Evolutionary conservation across 2,329 filamentous ascomycete genomes (phyloP).

Genomic region (Penicillium brasilianum): DNA sequence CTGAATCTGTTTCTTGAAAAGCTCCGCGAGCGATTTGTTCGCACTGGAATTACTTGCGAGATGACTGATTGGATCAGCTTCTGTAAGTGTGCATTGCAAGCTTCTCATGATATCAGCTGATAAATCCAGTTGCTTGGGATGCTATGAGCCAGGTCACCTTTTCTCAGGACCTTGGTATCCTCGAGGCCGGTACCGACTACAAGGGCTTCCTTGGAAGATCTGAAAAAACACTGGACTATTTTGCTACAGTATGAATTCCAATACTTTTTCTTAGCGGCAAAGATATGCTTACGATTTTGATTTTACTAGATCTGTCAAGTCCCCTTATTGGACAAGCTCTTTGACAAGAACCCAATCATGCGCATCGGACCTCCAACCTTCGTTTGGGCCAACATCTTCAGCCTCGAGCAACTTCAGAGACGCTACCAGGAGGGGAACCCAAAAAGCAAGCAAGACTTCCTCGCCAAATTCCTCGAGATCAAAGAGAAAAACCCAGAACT

Average conservation of each 20-base stretch:
- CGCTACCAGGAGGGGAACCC: slow-evolving; percentile 12
- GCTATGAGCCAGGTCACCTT: slow-evolving; percentile 29
- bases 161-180: slow-evolving; percentile 31
- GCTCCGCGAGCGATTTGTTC: slow-evolving; percentile 38
- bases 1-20: slow-evolving; percentile 38
- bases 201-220: slow-evolving; percentile 25
- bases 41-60: slow-evolving; percentile 37
- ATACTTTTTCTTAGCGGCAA: background rate
- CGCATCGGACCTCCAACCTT: slow-evolving; percentile 31
- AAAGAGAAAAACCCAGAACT: slow-evolving; percentile 21
- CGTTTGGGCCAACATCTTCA: slow-evolving; percentile 23
- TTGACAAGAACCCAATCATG: slow-evolving; percentile 31
- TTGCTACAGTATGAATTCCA: slow-evolving; percentile 20
- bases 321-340: slow-evolving; percentile 25
- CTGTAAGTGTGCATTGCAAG: slow-evolving; percentile 15
- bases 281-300: background rate
- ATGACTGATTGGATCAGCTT: slow-evolving; percentile 48
- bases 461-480: slow-evolving; percentile 19
- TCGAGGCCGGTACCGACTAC: slow-evolving; percentile 29
- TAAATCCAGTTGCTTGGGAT: slow-evolving; percentile 26
- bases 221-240: slow-evolving; percentile 29
- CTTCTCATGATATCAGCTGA: background rate
- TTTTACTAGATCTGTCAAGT: slow-evolving; percentile 29
- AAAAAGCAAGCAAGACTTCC: slow-evolving; percentile 10
- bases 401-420: slow-evolving; percentile 21